phyloP scores from a whole-genome alignment of 495 filamentous ascomycete genomes.

The Aspergillus taichungensis region DNA sequence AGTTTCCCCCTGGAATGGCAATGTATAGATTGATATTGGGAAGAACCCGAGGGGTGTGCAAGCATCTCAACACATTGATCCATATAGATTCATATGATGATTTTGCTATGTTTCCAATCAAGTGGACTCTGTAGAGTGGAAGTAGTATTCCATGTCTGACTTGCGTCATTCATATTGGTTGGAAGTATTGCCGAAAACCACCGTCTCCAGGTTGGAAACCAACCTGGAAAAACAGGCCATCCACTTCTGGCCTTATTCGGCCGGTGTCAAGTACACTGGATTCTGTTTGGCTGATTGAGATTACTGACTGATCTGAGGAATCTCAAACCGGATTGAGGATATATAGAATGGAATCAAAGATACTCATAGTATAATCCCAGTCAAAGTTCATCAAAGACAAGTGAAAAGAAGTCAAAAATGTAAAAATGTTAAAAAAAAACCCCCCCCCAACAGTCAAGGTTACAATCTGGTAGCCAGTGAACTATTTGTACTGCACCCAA shows the following conservation, averaged over 20 bases:
- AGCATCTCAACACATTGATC: too few species aligned
- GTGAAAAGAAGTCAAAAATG: neutral
- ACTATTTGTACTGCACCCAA: conserved; percentile 17
- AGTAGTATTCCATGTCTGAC: neutral
- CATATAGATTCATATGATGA: neutral
- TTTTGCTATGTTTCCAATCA: neutral
- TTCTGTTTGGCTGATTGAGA: too few species aligned
- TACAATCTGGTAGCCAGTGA: conserved; percentile 14
- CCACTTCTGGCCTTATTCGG: conserved; percentile 6
- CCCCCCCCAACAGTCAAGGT: conserved; percentile 1
- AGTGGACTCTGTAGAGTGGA: neutral
- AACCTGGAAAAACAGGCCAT: conserved; percentile 6
- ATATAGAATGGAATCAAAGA: too few species aligned
- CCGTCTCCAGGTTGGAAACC: conserved; percentile 14
- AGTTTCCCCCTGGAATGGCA: too few species aligned
- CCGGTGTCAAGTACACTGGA: too few species aligned
- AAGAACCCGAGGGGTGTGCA: too few species aligned
- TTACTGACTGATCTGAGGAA: too few species aligned
- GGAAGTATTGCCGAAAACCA: conserved; percentile 16
- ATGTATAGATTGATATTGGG: too few species aligned
- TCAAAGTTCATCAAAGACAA: too few species aligned
- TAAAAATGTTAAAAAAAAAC: conserved; percentile 1
- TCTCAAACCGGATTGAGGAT: too few species aligned
- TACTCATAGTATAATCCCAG: too few species aligned
- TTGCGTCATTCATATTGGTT: conserved; percentile 15